phyloP scores from a whole-genome alignment of 2,329 filamentous ascomycete genomes.

The Saccharata proteae region DNA sequence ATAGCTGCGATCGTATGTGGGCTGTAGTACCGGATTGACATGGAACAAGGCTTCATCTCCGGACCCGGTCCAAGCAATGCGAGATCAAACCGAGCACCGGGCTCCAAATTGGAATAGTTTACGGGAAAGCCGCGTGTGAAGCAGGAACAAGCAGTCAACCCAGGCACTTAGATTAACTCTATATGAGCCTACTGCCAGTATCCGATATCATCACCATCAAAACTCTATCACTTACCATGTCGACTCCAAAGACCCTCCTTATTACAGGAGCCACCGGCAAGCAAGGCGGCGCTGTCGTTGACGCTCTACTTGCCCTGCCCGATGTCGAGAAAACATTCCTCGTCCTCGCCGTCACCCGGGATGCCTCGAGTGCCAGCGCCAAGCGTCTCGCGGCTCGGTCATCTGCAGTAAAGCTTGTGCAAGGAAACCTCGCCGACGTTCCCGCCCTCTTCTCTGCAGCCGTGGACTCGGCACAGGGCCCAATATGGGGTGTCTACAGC shows the following conservation, averaged over 20 bases:
- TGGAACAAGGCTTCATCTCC: too few relatives aligned
- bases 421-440: slow-evolving; percentile 45
- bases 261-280: slow-evolving; percentile 36
- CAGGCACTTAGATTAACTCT: too few relatives aligned
- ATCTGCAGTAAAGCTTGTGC: slow-evolving; percentile 40
- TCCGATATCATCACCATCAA: too few relatives aligned
- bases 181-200: too few relatives aligned
- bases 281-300: slow-evolving; percentile 33
- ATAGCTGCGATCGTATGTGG: too few relatives aligned
- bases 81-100: too few relatives aligned
- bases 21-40: too few relatives aligned
- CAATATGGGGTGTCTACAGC: slow-evolving; percentile 50
- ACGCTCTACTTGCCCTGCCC: slow-evolving; percentile 26
- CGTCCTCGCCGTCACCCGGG: slow-evolving; percentile 50
- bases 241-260: slow-evolving; percentile 28
- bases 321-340: slow-evolving; percentile 24
- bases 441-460: slow-evolving; percentile 38
- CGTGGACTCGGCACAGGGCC: slow-evolving; percentile 18
- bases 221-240: slow-evolving; percentile 14
- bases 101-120: too few relatives aligned
- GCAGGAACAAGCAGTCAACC: too few relatives aligned
- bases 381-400: slow-evolving; percentile 35
- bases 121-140: too few relatives aligned
- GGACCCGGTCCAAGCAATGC: too few relatives aligned
- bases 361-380: slow-evolving; percentile 39